Percentiles rank a stretch among this genome's conserved stretches.
phyloP scores from a whole-genome alignment of 2,329 filamentous ascomycete species.

The Diaporthe velutina region DNA sequence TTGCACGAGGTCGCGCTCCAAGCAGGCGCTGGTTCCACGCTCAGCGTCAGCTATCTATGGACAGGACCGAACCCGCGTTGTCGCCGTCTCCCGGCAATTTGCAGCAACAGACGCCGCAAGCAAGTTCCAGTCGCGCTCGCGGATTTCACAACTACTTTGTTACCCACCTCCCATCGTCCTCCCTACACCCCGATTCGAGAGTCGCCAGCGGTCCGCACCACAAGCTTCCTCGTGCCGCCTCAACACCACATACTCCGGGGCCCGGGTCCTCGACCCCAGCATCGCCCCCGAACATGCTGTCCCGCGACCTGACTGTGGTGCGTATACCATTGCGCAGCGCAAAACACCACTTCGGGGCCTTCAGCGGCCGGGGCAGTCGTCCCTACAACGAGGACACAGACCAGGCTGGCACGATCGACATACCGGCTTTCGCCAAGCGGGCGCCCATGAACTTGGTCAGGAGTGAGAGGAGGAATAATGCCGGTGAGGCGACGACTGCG shows the following conservation, averaged over 20 bases:
- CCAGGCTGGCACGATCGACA: constrained; percentile 92
- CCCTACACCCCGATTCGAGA: constrained; percentile 87
- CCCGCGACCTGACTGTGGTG: constrained; percentile 89
- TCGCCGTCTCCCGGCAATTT: background rate
- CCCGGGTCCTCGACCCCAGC: constrained; percentile 68
- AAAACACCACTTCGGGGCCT: constrained; percentile 94
- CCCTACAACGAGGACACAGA: constrained; percentile 94
- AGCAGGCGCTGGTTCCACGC: constrained; percentile 31
- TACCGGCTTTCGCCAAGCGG: constrained; percentile 92
- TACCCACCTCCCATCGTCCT: constrained; percentile 93
- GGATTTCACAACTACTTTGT: constrained; percentile 97
- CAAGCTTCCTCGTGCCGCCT: constrained; percentile 87
- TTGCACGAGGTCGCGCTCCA: constrained; percentile 20
- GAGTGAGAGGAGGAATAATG: constrained; percentile 59
- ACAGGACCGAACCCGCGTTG: background rate
- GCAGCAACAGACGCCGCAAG: constrained; percentile 21
- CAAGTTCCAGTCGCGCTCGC: constrained; percentile 47
- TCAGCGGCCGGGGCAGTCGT: constrained; percentile 82
- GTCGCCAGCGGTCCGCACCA: constrained; percentile 76
- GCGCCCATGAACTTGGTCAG: constrained; percentile 74
- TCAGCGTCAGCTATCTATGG: constrained; percentile 27
- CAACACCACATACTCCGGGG: constrained; percentile 77
- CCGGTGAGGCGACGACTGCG: constrained; percentile 75
- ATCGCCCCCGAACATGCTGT: constrained; percentile 70
- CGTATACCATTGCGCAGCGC: constrained; percentile 93